Evolutionary conservation across 2,329 filamentous ascomycete species (phyloP).

Genomic region (Knoxdaviesia proteae): DNA sequence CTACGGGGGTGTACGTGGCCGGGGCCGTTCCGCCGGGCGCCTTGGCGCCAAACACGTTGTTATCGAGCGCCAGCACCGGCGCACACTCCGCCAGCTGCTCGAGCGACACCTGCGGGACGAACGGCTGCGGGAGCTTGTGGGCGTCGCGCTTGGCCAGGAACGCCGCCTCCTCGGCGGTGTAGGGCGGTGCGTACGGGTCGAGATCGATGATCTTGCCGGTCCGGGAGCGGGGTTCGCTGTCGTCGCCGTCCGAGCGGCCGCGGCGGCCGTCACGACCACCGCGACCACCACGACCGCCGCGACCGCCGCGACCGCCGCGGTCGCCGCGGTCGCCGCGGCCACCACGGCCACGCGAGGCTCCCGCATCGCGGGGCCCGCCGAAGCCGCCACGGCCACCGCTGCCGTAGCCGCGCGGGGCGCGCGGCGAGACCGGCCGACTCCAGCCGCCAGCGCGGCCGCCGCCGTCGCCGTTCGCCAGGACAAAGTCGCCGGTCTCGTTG

Average conservation of each 20-base stretch:
- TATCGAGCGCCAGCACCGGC: slow-evolving; percentile 14
- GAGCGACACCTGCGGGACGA: slow-evolving; percentile 15
- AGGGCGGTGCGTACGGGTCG: slow-evolving; percentile 5
- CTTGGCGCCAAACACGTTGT: slow-evolving; percentile 9
- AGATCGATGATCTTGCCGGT: slow-evolving; percentile 4
- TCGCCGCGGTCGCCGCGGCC: slow-evolving; percentile 4
- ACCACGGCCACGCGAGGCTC: slow-evolving; percentile 1
- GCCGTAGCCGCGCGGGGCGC: slow-evolving; percentile 3
- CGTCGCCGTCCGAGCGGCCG: slow-evolving; percentile 6
- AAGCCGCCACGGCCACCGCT: slow-evolving; percentile 7
- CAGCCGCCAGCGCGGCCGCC: slow-evolving; percentile 1
- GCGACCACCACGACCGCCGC: slow-evolving; percentile 4
- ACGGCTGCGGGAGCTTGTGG: slow-evolving; percentile 6
- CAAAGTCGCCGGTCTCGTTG: not conserved
- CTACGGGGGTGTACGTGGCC: too few species aligned
- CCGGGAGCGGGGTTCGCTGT: slow-evolving; percentile 2
- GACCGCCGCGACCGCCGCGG: slow-evolving; percentile 7
- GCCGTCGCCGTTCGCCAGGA: slow-evolving; percentile 3
- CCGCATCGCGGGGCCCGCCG: slow-evolving; percentile 5
- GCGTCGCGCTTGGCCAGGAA: slow-evolving; percentile 4
- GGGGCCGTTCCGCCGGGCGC: slow-evolving; percentile 4
- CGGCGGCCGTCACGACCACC: slow-evolving; percentile 1
- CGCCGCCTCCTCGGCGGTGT: slow-evolving; percentile 11
- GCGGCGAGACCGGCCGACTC: slow-evolving; percentile 4
- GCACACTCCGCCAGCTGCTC: slow-evolving; percentile 12